These are phyloP conservation scores for Pyrus pyrifolia DNA, from an alignment of 306 rosid genomes.

Conservation along the genomic window DNA sequence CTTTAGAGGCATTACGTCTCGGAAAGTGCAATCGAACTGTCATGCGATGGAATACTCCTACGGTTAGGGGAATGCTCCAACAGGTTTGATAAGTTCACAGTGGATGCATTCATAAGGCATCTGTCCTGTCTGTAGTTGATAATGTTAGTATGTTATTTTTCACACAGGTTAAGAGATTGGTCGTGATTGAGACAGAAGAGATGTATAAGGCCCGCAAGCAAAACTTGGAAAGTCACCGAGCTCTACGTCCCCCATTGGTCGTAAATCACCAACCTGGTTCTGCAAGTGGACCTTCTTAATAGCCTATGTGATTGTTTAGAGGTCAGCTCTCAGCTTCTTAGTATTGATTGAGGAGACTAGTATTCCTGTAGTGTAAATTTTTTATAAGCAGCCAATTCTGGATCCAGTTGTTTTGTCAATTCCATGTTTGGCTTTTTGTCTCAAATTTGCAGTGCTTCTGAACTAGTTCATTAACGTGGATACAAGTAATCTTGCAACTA, in stretches of 20 bases:
- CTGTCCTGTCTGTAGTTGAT: not conserved
- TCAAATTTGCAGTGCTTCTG: slow-evolving; percentile 11
- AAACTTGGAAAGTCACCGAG: slow-evolving; percentile 50
- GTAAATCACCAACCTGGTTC: slow-evolving; percentile 57
- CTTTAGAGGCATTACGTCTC: slow-evolving; percentile 80
- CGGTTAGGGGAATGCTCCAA: slow-evolving; percentile 87
- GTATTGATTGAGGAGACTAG: slow-evolving; percentile 11
- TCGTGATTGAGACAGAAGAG: slow-evolving; percentile 82
- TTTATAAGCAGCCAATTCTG: slow-evolving; percentile 9
- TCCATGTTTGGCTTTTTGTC: slow-evolving; percentile 10
- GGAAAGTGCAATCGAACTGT: slow-evolving; percentile 86
- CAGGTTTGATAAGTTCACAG: slow-evolving; percentile 43
- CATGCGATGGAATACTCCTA: slow-evolving; percentile 91
- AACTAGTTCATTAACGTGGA: slow-evolving; percentile 4
- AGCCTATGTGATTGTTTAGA: slow-evolving; percentile 9
- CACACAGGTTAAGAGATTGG: slow-evolving; percentile 76
- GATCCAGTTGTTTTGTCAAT: slow-evolving; percentile 16
- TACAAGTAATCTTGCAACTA: slow-evolving; percentile 8
- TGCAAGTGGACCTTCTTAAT: slow-evolving; percentile 38
- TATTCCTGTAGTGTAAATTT: slow-evolving; percentile 10
- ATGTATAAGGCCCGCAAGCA: slow-evolving; percentile 82
- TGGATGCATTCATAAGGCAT: slow-evolving; percentile 1
- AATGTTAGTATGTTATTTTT: slow-evolving; percentile 9
- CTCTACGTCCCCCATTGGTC: slow-evolving; percentile 58
- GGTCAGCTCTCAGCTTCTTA: slow-evolving; percentile 30